These are phyloP conservation scores for Phytophthora pini DNA, from an alignment of 352 stramenopile species.

Conservation along the genomic window DNA sequence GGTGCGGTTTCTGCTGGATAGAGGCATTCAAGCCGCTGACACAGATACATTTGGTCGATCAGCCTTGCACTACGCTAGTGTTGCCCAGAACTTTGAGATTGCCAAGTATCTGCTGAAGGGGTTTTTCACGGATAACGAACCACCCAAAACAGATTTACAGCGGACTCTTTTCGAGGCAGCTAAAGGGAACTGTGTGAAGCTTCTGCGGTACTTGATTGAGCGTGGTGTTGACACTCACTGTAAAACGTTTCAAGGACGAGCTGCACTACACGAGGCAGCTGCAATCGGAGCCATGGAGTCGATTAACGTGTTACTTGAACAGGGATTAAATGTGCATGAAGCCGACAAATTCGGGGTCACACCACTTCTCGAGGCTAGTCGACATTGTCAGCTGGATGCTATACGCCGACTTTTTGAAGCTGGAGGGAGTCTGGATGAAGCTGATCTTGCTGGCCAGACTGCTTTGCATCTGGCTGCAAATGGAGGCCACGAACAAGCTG, in stretches of 20 bases:
- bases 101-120: neutral
- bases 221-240: neutral
- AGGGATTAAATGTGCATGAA: neutral
- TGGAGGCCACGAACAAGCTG: neutral
- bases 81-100: neutral
- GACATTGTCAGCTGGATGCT: neutral
- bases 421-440: neutral
- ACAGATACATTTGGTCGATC: neutral
- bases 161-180: neutral
- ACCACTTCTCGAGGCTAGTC: constrained; percentile 4
- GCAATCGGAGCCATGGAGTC: neutral
- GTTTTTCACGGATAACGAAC: neutral
- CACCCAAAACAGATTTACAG: neutral
- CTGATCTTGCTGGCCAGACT: neutral
- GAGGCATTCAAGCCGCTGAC: neutral
- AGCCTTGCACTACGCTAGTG: constrained; percentile 6
- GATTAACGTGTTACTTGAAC: neutral
- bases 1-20: constrained; percentile 7
- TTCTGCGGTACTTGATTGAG: neutral
- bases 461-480: constrained; percentile 11
- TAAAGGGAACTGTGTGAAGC: neutral
- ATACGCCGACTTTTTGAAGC: neutral
- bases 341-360: constrained; percentile 16
- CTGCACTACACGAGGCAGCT: constrained; percentile 4
- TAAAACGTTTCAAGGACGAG: constrained; percentile 1